These are phyloP conservation scores for Glonium stellatum DNA, from an alignment of 495 filamentous ascomycete species.

Conservation along the genomic window DNA sequence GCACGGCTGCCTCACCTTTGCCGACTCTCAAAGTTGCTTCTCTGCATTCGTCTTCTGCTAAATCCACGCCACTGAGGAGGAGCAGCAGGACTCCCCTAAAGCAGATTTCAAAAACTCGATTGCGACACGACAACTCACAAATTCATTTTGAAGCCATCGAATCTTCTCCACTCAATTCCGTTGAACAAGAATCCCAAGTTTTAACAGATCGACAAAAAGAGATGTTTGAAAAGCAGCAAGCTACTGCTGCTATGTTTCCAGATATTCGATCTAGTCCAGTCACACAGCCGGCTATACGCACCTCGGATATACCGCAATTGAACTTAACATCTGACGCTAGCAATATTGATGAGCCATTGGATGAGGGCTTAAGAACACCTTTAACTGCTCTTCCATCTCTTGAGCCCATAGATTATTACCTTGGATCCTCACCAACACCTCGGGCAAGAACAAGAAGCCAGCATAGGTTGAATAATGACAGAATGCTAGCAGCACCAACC, in stretches of 20 bases:
- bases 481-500: slow-evolving; percentile 11
- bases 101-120: slow-evolving; percentile 16
- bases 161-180: slow-evolving; percentile 43
- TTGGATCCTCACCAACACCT: slow-evolving; percentile 80
- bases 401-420: slow-evolving; percentile 47
- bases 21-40: neutral
- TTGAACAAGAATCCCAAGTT: slow-evolving; percentile 51
- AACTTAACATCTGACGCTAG: slow-evolving; percentile 13
- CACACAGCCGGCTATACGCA: slow-evolving; percentile 30
- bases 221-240: slow-evolving; percentile 55
- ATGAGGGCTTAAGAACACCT: slow-evolving; percentile 34
- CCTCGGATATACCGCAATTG: slow-evolving; percentile 16
- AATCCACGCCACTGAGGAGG: neutral
- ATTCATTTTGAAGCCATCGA: slow-evolving; percentile 64
- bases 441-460: slow-evolving; percentile 19
- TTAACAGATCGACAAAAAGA: slow-evolving; percentile 71
- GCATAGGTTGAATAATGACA: slow-evolving; percentile 12
- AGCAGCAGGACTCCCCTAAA: slow-evolving; percentile 11
- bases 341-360: slow-evolving; percentile 19
- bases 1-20: neutral
- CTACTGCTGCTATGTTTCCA: slow-evolving; percentile 63
- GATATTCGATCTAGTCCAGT: slow-evolving; percentile 57
- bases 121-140: slow-evolving; percentile 66
- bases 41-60: slow-evolving; percentile 9
- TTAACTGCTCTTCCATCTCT: slow-evolving; percentile 9